Evolutionary conservation across 208 protist genomes (phyloP).

Genomic region (Phytomonas sp.): DNA sequence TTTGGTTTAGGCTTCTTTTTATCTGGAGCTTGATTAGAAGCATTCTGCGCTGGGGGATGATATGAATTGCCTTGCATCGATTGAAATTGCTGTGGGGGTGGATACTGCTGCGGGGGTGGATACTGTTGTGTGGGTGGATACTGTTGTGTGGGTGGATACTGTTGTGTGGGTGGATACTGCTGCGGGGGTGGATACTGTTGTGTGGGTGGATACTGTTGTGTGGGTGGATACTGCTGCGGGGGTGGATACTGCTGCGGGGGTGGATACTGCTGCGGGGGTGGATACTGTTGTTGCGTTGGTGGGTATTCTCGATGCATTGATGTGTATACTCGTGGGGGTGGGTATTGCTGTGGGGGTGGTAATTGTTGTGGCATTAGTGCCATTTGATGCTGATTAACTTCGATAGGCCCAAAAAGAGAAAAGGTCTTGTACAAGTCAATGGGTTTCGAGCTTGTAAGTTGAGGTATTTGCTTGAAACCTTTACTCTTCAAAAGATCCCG

Average conservation of each 20-base stretch:
- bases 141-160: constrained; percentile 4
- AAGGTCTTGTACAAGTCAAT: constrained; percentile 86
- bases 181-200: constrained; percentile 11
- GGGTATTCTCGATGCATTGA: constrained; percentile 8
- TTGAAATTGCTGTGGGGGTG: constrained; percentile 8
- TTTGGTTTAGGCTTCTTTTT: constrained; percentile 11
- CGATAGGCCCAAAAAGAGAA: constrained; percentile 77
- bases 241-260: constrained; percentile 14
- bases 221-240: constrained; percentile 17
- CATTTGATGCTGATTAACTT: constrained; percentile 48
- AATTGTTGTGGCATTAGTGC: constrained; percentile 22
- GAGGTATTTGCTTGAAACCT: constrained; percentile 75
- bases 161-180: neutral
- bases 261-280: constrained; percentile 8
- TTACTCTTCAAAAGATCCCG: constrained; percentile 63
- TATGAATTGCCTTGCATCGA: constrained; percentile 3
- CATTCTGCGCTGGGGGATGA: constrained; percentile 1
- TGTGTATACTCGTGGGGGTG: constrained; percentile 15
- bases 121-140: constrained; percentile 10
- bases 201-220: constrained; percentile 11
- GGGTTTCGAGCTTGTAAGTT: constrained; percentile 87
- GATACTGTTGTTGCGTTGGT: constrained; percentile 12
- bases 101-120: constrained; percentile 55
- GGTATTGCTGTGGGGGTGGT: constrained; percentile 48
- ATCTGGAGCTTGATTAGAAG: constrained; percentile 2